Conservation (phyloP, 1,139 yeast genomes). For the Hyphopichia burtonii region DNA sequence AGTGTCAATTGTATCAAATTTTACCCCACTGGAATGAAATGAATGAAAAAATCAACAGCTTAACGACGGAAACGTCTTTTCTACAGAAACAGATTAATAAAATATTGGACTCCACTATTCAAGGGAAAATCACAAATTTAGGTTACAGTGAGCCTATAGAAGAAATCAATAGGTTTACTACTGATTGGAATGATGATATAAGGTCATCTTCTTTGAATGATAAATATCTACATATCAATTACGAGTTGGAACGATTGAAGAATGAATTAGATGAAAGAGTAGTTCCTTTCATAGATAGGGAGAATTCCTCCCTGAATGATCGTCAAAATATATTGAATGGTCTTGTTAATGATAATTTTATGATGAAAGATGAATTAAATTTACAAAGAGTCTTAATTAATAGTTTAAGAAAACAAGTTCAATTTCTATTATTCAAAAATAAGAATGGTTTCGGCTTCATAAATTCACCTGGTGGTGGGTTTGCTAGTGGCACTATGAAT, state of each 20-base stretch:
- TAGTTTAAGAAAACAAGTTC: slow-evolving; percentile 52
- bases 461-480: slow-evolving; percentile 10
- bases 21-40: slow-evolving; percentile 28
- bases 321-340: slow-evolving; percentile 38
- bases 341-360: slow-evolving; percentile 42
- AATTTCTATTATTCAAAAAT: slow-evolving; percentile 45
- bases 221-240: slow-evolving; percentile 32
- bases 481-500: slow-evolving; percentile 3
- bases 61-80: slow-evolving; percentile 26
- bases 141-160: slow-evolving; percentile 50
- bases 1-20: slow-evolving; percentile 34
- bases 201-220: slow-evolving; percentile 19
- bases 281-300: slow-evolving; percentile 36
- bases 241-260: slow-evolving; percentile 41
- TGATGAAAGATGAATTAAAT: slow-evolving; percentile 50
- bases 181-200: slow-evolving; percentile 9
- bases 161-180: slow-evolving; percentile 34
- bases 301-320: slow-evolving; percentile 25
- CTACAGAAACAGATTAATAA: slow-evolving; percentile 45
- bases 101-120: slow-evolving; percentile 48
- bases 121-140: slow-evolving; percentile 51
- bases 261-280: slow-evolving; percentile 43
- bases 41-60: slow-evolving; percentile 16
- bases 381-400: slow-evolving; percentile 45
- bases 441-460: slow-evolving; percentile 9